phyloP scores from a whole-genome alignment of 352 stramenopile genomes.

The Pythium phragmiticola region DNA sequence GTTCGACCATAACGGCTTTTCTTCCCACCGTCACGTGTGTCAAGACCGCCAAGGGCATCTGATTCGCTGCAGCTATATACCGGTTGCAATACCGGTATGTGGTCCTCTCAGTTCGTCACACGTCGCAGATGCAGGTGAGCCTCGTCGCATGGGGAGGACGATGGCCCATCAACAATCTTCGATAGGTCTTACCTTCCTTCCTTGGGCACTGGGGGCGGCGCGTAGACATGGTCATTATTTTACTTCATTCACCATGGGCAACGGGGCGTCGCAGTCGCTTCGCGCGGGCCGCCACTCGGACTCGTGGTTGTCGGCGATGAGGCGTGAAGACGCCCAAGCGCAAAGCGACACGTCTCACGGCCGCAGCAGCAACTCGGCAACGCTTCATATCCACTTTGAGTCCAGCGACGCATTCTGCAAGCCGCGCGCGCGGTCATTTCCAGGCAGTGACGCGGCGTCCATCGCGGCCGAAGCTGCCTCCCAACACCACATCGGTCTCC shows the following conservation, averaged over 20 bases:
- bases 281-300: conserved; percentile 23
- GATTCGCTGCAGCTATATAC: conserved; percentile 1
- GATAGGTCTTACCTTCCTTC: no score
- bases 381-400: conserved; percentile 12
- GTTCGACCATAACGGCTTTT: no score
- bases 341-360: not conserved
- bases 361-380: conserved; percentile 20
- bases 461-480: not conserved
- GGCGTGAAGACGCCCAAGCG: conserved; percentile 2
- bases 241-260: conserved; percentile 19
- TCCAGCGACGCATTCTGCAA: not conserved
- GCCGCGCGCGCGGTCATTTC: conserved; percentile 12
- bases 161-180: not conserved
- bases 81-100: not conserved
- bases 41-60: not conserved
- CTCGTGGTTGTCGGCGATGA: conserved; percentile 19
- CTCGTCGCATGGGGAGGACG: conserved; percentile 5
- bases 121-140: conserved; percentile 22
- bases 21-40: no score
- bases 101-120: conserved; percentile 1
- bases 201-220: not conserved
- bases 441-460: not conserved
- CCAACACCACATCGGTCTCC: conserved; percentile 1
- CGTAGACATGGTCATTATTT: not conserved
- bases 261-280: conserved; percentile 23